Base-by-base conservation (phyloP, 768 basidiomycete genomes). In the Russula griseocarnosa region DNA sequence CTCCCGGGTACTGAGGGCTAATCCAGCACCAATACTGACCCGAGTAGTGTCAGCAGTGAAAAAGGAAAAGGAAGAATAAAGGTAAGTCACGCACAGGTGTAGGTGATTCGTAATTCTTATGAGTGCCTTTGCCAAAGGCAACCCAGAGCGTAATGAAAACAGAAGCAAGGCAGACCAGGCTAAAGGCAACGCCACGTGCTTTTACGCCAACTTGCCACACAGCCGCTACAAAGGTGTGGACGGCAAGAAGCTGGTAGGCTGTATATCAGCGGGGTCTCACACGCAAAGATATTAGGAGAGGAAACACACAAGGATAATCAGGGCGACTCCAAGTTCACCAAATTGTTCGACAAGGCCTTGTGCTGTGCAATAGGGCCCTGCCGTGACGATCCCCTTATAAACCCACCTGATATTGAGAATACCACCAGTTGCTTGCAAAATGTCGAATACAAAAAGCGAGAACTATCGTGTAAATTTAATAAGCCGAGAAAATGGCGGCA, bases 1-100 rank as follows among this genome's bases (percentile, higher is more conserved):
- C 73, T 3, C 65, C 62, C 3, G 69, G 26, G 66, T 71, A 76
- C 10, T 70, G 53, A 9, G 70, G 50, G 44, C 74, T 71, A 58
- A 81, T 76, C 79, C 79, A 80, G 66, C 80, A 81, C 79, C 79
- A 79, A 61, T 75, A 76, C 56, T 64, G 38, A 38, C 3, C 11
- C 22, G 3, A n/a, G 6, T 70, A 72, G 55, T 18, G 26, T 47
- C 50, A 32, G 58, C 18, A 58, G 11, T 44, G 38, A n/a, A 20
- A 44, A 54, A 16, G 22, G 1, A 38, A 5, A 20, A 20, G 18
- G 0, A 38, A 38, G 38, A 16, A 38, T 38, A 38, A 16, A 16
- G 78, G 78, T 3, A 5, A 38, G 16, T 38, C 16, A 38, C 38
- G 38, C 38, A 38, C 38, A 16, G 38, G 38, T 38, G 38, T 38